Evolutionary conservation across 371 early-diverging fungal genomes (phyloP), one percentile per base, ranked within the genome.

Genomic region (Mucor lusitanicus): DNA sequence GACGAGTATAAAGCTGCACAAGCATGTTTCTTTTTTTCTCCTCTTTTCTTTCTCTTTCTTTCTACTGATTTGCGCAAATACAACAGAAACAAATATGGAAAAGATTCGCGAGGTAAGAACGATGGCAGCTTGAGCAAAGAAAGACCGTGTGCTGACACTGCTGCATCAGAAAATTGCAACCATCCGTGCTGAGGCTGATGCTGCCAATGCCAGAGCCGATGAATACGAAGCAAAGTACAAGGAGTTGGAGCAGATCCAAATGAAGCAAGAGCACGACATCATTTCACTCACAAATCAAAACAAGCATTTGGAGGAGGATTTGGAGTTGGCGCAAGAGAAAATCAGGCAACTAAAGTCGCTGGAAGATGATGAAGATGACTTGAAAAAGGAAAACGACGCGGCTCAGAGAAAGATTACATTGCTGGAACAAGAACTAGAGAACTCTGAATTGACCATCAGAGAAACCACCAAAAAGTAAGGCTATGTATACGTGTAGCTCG

Each of bases 111-210:
- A 80, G 67, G 81, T 80, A 74, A 55, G 40, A 25, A 32, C 27
- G 17, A 21, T 46, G 46, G 3, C 19, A 46, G 21, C n/a, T 46
- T n/a, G n/a, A n/a, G 1, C 0, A 19, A 46, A 2, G 17, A 2
- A 21, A 8, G 21, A 21, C 17, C 3, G 11, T 37, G 13, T 54
- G 61, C 33, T 59, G 28, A 59, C 37, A 15, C 37, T 19, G 13
- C 37, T 19, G 30, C 21, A 33, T 12, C 84, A 92, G 93, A 91
- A 89, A 87, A 78, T 93, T 66, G 73, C 75, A 42, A 65, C 30
- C 53, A 77, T 91, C 63, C 91, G 93, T 39, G 84, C 84, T 37
- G 91, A 92, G 74, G 85, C 87, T 44, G 92, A 94, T 19, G 85
- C 78, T 15, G 89, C 90, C 64, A 76, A 76, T 63, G 84, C 80